A percentile compares a stretch with the other conserved stretches of the same genome.
phyloP scores from a whole-genome alignment of 1,284 basidiomycete species.

The Leccinum ponderosum region DNA sequence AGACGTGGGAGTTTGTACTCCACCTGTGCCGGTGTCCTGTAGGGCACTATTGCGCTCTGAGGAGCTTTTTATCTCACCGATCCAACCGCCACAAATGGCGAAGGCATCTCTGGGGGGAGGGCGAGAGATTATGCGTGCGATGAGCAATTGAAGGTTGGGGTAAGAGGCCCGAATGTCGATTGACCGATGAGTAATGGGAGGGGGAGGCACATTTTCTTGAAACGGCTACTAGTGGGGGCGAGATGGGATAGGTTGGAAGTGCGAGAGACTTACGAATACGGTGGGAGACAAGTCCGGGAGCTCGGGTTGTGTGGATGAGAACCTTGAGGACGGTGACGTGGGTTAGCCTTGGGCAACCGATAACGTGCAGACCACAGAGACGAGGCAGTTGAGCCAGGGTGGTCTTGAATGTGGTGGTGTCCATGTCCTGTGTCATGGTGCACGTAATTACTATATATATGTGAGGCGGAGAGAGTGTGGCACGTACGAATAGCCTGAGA shows the following conservation, averaged over 20 bases:
- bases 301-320: slow-evolving; percentile 45
- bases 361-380: slow-evolving; percentile 56
- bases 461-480: too few relatives aligned
- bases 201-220: slow-evolving; percentile 28
- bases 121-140: slow-evolving; percentile 19
- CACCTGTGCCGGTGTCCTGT: not conserved
- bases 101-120: slow-evolving; percentile 24
- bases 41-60: slow-evolving; percentile 5
- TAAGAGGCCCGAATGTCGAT: slow-evolving; percentile 46
- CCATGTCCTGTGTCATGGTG: slow-evolving; percentile 50
- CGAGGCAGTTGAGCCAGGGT: slow-evolving; percentile 50
- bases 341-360: slow-evolving; percentile 56
- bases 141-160: slow-evolving; percentile 11
- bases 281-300: slow-evolving; percentile 62
- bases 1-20: slow-evolving; percentile 7
- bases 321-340: slow-evolving; percentile 50
- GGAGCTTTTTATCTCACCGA: slow-evolving; percentile 23
- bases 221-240: slow-evolving; percentile 22
- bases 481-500: slow-evolving; percentile 58
- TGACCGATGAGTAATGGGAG: slow-evolving; percentile 51
- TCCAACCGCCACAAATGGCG: slow-evolving; percentile 31
- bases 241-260: slow-evolving; percentile 23
- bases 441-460: not conserved
- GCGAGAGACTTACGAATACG: slow-evolving; percentile 43
- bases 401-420: slow-evolving; percentile 48